Percentiles rank a stretch among this genome's conserved stretches.
Conservation (phyloP, 2,329 filamentous ascomycete species). For the Claviceps spartinae region DNA sequence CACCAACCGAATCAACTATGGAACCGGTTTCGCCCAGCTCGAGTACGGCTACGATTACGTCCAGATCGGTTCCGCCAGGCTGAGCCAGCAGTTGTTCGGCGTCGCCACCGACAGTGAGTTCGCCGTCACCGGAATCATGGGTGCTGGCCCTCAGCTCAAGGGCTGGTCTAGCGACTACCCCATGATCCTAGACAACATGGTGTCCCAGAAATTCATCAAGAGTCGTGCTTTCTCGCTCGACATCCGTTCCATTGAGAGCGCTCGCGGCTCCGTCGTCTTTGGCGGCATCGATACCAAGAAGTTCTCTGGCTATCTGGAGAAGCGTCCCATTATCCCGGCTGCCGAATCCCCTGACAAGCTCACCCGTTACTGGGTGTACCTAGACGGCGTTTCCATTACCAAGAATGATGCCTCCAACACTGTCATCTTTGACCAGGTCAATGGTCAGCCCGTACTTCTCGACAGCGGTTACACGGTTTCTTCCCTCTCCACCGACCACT, state of each 20-base stretch:
- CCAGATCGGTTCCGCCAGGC: conserved; percentile 17
- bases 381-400: conserved; percentile 23
- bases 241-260: conserved; percentile 18
- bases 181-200: conserved; percentile 21
- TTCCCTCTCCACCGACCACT: conserved; percentile 46
- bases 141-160: conserved; percentile 18
- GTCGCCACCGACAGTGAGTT: conserved; percentile 20
- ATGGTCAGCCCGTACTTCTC: conserved; percentile 36
- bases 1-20: conserved; percentile 17
- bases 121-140: conserved; percentile 20
- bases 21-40: conserved; percentile 19
- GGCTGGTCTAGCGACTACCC: conserved; percentile 24
- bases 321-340: conserved; percentile 39
- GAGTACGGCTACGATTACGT: conserved; percentile 22
- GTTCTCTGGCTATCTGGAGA: conserved; percentile 38
- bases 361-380: conserved; percentile 29
- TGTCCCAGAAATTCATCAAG: conserved; percentile 21
- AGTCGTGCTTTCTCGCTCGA: conserved; percentile 24
- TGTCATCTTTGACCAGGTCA: conserved; percentile 28
- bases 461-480: conserved; percentile 57
- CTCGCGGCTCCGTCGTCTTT: conserved; percentile 29
- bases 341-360: conserved; percentile 20
- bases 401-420: conserved; percentile 22
- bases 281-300: conserved; percentile 44
- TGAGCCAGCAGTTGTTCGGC: conserved; percentile 24